Conservation (phyloP, 2,329 filamentous ascomycete genomes). For the Penicillium olsonii region DNA sequence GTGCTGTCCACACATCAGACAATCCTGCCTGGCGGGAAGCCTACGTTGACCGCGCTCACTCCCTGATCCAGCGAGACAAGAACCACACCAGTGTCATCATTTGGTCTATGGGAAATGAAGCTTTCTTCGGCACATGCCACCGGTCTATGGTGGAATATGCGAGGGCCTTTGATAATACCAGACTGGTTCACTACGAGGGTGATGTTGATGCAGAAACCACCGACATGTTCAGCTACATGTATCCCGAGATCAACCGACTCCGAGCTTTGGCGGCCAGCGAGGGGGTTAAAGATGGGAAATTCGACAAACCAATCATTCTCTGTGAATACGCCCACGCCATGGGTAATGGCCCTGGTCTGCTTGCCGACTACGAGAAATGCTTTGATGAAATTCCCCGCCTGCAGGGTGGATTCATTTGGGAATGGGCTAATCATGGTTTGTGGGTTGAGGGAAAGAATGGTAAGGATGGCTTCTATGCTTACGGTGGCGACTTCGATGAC, state of each 20-base stretch:
- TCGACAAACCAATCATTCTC: constrained; percentile 43
- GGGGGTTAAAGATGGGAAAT: constrained; percentile 43
- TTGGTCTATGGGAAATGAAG: constrained; percentile 74
- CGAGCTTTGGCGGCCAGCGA: constrained; percentile 47
- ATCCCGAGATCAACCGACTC: constrained; percentile 57
- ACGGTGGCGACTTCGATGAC: constrained; percentile 64
- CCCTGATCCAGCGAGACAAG: constrained; percentile 68
- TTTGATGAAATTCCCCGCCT: constrained; percentile 63
- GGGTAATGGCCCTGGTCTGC: constrained; percentile 71
- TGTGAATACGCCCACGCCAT: constrained; percentile 64
- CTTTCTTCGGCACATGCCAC: constrained; percentile 70
- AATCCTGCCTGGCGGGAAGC: constrained; percentile 52
- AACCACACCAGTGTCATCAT: constrained; percentile 71
- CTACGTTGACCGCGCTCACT: constrained; percentile 67
- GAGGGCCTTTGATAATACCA: constrained; percentile 58
- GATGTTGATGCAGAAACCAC: constrained; percentile 60
- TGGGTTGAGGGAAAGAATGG: constrained; percentile 35
- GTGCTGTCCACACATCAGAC: constrained; percentile 31
- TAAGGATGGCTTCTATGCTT: constrained; percentile 54
- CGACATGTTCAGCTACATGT: constrained; percentile 71
- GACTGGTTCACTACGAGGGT: constrained; percentile 68
- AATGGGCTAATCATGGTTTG: constrained; percentile 66
- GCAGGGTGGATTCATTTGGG: constrained; percentile 69
- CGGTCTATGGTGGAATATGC: constrained; percentile 67
- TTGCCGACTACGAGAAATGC: constrained; percentile 67